phyloP scores from a whole-genome alignment of 208 protist species.

The Angomonas ambiguus region DNA sequence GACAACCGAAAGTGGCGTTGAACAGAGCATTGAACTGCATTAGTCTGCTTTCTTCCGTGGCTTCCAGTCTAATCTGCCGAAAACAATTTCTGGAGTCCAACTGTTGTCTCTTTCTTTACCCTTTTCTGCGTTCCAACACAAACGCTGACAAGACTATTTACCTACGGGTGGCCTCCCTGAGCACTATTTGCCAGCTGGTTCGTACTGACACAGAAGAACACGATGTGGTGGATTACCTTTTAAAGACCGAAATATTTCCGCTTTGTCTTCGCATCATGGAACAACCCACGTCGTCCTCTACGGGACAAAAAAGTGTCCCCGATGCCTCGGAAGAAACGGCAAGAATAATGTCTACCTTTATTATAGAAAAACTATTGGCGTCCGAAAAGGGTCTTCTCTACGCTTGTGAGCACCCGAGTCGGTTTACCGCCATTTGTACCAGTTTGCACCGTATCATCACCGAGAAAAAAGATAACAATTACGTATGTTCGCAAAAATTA shows the following conservation, averaged over 20 bases:
- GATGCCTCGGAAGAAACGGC: slow-evolving; percentile 91
- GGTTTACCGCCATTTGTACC: slow-evolving; percentile 93
- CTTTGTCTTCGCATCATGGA: slow-evolving; percentile 99
- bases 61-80: slow-evolving; percentile 96
- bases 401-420: slow-evolving; percentile 95
- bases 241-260: slow-evolving; percentile 99
- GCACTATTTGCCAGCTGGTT: slow-evolving; percentile 98
- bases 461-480: slow-evolving; percentile 59
- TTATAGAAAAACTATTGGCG: slow-evolving; percentile 99
- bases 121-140: slow-evolving; percentile 96
- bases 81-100: slow-evolving; percentile 97
- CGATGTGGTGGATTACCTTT: slow-evolving; percentile 97
- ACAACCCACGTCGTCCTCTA: slow-evolving; percentile 22
- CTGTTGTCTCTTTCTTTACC: slow-evolving; percentile 99
- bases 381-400: slow-evolving; percentile 97
- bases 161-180: slow-evolving; percentile 96
- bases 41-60: slow-evolving; percentile 98
- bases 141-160: slow-evolving; percentile 87
- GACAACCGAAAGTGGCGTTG: slow-evolving; percentile 94
- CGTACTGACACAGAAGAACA: slow-evolving; percentile 61
- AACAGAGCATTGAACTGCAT: slow-evolving; percentile 98
- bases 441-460: slow-evolving; percentile 96
- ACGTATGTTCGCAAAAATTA: slow-evolving; percentile 87
- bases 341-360: slow-evolving; percentile 98
- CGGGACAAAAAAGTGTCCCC: neutral